Evolutionary conservation across 768 basidiomycete genomes (phyloP), one percentile per base, ranked within the genome.

Genomic region (Guyanaporus albipodus): DNA sequence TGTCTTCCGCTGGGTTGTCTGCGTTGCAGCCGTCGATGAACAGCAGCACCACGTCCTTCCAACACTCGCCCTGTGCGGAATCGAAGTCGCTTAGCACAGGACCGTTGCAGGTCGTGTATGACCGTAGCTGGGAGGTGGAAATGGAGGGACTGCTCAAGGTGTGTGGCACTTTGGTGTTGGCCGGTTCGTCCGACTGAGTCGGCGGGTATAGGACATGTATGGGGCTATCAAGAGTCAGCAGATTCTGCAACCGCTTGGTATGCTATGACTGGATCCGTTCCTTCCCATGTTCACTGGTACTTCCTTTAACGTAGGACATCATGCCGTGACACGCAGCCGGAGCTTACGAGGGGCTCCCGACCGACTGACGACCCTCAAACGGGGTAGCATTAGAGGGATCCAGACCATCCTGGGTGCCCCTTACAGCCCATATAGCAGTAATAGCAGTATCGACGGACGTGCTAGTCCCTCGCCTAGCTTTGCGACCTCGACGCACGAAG

Each of bases 391-490:
- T 37, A 80, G 93, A 17, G 92, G 94, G 1, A 69, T 92, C 40
- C 87, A 89, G 48, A 83, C 87, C 6, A 83, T 97, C 46, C 70
- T 94, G 12, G 76, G 74, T 37, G 69, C 77, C 15, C 86, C 80
- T n/a, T 66, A 71, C 41, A 91, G 87, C 59, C 89, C 90, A 7
- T 92, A 91, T 59, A 89, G 88, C 57, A 89, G 85, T 56, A 85
- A 81, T 56, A 85, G 83, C 63, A 87, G 82, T 55, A 78, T 86
- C 48, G 90, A 94, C 58, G 92, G 95, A 2, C 79, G 92, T 19
- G 76, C 85, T n/a, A 96, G 93, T 62, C 96, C 95, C 6, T 89
- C 94, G 4, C 93, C 94, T 2, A 96, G 92, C 64, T 92, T 59
- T 34, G 85, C 91, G 2, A 92, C 91, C 5, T 94, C 89, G 15